Evolutionary conservation across 306 rosid genomes (phyloP), one percentile per base, ranked within the genome.

Genomic region (Hylodesmum podocarpum): DNA sequence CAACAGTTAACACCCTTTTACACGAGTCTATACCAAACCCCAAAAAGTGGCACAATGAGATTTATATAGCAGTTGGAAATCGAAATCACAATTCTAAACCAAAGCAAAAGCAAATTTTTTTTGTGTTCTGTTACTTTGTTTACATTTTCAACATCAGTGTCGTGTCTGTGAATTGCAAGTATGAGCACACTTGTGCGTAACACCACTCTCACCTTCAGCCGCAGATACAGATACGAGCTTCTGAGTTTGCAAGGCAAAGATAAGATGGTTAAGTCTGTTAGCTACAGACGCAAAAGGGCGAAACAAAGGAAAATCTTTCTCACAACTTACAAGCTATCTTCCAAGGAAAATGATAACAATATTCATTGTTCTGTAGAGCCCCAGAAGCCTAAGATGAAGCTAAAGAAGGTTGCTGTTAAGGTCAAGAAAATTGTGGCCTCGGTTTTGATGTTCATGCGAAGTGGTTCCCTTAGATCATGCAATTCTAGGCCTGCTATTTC

Each of bases 261-360:
- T 9, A 77, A n/a, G 31, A 9, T 72, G 53, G 13, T 75, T 8
- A 75, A 84, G 24, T 87, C 88, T 19, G 37, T 82, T 13, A 87
- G 92, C 72, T 89, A 83, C 27, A 81, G 79, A 53, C 82, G 81
- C 31, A 80, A 77, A 16, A 76, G 87, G 79, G 91, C 97, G 3
- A 89, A 83, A 79, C 90, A 86, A 14, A 81, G 93, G 41, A 63
- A 85, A 76, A 74, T 91, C 67, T 91, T 87, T 33, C 82, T 89
- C 13, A 86, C 87, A 36, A 80, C 89, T 4, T 91, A 89, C 71
- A 87, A 81, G 79, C 40, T 91, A 5, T 76, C 82, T 24, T 73
- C 90, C 22, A 47, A 59, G 34, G 77, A n/a, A n/a, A n/a, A n/a
- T n/a, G n/a, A 84, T n/a, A 31, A 0, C 5, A 34, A 33, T 1